A percentile compares a stretch with the other conserved stretches of the same genome.
Conservation (phyloP, 257 asterid genomes). For the Solanum gracilifrons region DNA sequence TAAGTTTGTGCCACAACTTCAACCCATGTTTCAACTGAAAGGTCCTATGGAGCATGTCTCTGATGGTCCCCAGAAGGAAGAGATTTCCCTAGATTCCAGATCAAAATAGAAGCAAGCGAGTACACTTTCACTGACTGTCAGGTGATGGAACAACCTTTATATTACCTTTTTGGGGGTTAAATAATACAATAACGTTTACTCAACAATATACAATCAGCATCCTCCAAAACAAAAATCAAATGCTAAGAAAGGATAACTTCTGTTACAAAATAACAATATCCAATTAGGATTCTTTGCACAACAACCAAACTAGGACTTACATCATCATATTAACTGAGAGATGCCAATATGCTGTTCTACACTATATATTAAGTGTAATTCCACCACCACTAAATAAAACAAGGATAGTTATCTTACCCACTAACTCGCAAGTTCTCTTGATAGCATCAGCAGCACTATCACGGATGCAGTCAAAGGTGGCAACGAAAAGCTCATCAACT, state of each 20-base stretch:
- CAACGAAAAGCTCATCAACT: conserved; percentile 84
- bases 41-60: background rate
- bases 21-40: background rate
- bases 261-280: background rate
- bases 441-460: conserved; percentile 69
- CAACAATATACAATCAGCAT: background rate
- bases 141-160: background rate
- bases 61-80: background rate
- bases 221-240: background rate
- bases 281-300: background rate
- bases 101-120: background rate
- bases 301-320: background rate
- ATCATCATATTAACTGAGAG: background rate
- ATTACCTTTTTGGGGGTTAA: background rate
- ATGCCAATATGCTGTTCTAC: background rate
- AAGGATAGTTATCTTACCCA: conserved; percentile 37
- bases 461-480: conserved; percentile 83
- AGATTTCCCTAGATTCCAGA: background rate
- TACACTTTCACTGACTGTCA: background rate
- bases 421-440: conserved; percentile 50
- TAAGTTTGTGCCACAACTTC: background rate
- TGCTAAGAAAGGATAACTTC: background rate
- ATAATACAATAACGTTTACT: background rate
- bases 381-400: background rate
- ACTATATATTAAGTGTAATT: background rate